These are phyloP conservation scores for Pichia sp. DNA, from an alignment of 1,139 yeast species.

Conservation along the genomic window DNA sequence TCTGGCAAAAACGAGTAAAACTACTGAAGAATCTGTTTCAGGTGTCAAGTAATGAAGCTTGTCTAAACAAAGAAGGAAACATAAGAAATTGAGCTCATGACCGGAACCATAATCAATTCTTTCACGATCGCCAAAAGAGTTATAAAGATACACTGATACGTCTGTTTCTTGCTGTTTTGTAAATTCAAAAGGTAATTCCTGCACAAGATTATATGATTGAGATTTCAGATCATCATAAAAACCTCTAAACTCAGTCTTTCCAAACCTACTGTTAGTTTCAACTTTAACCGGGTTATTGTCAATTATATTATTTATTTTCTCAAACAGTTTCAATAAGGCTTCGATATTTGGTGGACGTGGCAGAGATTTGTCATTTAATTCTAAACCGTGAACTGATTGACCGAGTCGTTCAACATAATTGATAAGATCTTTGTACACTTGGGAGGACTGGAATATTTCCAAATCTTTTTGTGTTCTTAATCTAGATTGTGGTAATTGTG, in stretches of 20 bases:
- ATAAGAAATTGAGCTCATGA: constrained; percentile 82
- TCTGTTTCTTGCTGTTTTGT: constrained; percentile 18
- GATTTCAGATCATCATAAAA: constrained; percentile 68
- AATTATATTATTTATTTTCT: constrained; percentile 39
- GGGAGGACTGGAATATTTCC: constrained; percentile 50
- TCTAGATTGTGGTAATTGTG: constrained; percentile 41
- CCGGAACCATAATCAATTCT: constrained; percentile 97
- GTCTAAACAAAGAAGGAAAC: constrained; percentile 45
- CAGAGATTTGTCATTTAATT: constrained; percentile 40
- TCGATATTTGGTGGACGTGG: constrained; percentile 28
- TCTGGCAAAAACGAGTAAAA: constrained; percentile 54
- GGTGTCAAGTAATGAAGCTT: constrained; percentile 22
- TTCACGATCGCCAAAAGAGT: constrained; percentile 72
- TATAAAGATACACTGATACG: constrained; percentile 19
- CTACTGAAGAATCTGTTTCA: constrained; percentile 36
- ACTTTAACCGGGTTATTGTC: constrained; percentile 57
- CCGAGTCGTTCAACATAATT: constrained; percentile 55
- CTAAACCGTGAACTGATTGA: constrained; percentile 56
- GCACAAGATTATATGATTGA: constrained; percentile 24
- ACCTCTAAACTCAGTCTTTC: constrained; percentile 80
- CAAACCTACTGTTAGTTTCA: constrained; percentile 74
- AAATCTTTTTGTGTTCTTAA: constrained; percentile 58
- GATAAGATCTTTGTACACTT: constrained; percentile 43
- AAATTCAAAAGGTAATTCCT: constrained; percentile 9
- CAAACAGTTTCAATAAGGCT: constrained; percentile 36